These are phyloP conservation scores for Botrytis hyacinthi DNA, from an alignment of 2,329 filamentous ascomycete species.

Conservation along the genomic window DNA sequence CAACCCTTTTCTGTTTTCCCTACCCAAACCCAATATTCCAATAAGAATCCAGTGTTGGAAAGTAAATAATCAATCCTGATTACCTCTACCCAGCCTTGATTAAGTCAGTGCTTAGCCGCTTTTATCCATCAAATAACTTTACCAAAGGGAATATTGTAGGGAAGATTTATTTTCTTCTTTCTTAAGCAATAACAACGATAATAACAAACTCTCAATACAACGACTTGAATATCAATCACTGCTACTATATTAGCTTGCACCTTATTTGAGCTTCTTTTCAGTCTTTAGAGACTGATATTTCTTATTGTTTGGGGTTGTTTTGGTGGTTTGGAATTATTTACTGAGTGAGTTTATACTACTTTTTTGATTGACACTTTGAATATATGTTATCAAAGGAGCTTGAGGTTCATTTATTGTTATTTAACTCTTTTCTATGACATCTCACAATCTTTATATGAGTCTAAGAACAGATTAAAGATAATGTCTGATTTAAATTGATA, in stretches of 20 bases:
- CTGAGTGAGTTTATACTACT: neutral
- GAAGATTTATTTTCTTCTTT: too few relatives aligned
- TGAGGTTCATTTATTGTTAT: too few relatives aligned
- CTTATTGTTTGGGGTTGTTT: neutral
- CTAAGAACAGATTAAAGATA: fast-evolving
- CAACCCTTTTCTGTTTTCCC: neutral
- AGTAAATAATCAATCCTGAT: neutral
- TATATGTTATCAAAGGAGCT: fast-evolving
- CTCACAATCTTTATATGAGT: fast-evolving
- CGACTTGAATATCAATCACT: neutral
- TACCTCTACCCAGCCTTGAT: neutral
- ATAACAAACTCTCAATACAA: neutral
- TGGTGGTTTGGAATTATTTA: too few relatives aligned
- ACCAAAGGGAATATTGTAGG: neutral
- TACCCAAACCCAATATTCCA: neutral
- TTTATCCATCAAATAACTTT: neutral
- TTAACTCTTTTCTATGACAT: fast-evolving
- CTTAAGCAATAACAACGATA: neutral
- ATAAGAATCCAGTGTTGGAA: neutral
- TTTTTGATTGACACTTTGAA: too few relatives aligned
- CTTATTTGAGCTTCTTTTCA: fast-evolving
- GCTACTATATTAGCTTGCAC: neutral
- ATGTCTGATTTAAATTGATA: neutral
- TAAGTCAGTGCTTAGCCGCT: neutral
- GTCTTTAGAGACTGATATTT: neutral